phyloP scores from a whole-genome alignment of 495 filamentous ascomycete species.

The Penicillium nucicola region DNA sequence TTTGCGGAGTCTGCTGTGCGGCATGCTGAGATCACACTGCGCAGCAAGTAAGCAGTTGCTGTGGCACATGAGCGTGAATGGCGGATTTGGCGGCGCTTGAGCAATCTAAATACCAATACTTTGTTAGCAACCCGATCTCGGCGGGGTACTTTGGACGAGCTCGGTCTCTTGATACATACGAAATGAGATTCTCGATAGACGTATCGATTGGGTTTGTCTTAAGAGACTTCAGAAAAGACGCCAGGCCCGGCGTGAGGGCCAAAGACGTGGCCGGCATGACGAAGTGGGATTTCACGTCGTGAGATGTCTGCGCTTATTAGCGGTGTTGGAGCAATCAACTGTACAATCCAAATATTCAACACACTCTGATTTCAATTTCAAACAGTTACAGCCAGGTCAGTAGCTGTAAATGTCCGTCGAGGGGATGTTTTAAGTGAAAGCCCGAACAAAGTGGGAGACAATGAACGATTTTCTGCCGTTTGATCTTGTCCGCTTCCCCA shows the following conservation, averaged over 20 bases:
- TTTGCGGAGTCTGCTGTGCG: conserved; percentile 66
- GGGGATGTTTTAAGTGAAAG: neutral
- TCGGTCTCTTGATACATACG: conserved; percentile 50
- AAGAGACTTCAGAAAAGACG: conserved; percentile 73
- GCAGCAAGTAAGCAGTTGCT: conserved; percentile 83
- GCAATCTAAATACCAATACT: conserved; percentile 52
- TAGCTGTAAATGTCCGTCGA: neutral
- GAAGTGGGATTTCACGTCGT: conserved; percentile 19
- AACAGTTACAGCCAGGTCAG: neutral
- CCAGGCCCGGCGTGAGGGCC: conserved; percentile 62
- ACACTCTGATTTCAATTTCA: neutral
- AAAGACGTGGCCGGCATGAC: conserved; percentile 49
- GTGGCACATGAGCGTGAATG: conserved; percentile 84
- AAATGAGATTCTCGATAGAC: conserved; percentile 76
- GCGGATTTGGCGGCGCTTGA: conserved; percentile 85
- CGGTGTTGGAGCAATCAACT: neutral
- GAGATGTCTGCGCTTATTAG: conserved; percentile 3
- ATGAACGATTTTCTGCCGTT: conserved; percentile 31
- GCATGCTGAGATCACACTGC: conserved; percentile 70
- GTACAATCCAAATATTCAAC: neutral
- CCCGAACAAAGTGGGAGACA: conserved; percentile 19
- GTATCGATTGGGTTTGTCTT: conserved; percentile 69
- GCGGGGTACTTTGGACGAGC: neutral
- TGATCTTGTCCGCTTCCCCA: conserved; percentile 31
- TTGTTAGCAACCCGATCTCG: conserved; percentile 13